A percentile compares a stretch with the other conserved stretches of the same genome.
phyloP scores from a whole-genome alignment of 2,329 filamentous ascomycete species.

The Phialemoniopsis sp. region DNA sequence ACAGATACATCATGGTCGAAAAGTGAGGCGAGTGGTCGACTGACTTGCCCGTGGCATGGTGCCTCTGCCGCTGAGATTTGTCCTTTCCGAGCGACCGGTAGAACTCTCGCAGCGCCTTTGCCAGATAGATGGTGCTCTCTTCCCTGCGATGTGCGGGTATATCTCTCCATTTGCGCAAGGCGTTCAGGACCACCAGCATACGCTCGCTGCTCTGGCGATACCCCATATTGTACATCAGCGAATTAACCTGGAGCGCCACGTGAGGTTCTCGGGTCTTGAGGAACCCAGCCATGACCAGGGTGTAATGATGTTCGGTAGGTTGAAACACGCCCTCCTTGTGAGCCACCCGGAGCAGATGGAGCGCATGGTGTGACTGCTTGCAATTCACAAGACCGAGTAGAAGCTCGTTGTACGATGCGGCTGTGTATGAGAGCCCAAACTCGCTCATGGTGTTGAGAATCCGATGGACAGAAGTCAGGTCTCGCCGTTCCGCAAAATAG shows the following conservation, averaged over 20 bases:
- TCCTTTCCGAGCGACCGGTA: constrained; percentile 34
- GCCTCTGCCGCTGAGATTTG: constrained; percentile 19
- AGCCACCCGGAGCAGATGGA: constrained; percentile 40
- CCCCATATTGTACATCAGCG: constrained; percentile 36
- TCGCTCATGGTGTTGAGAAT: constrained; percentile 45
- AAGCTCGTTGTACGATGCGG: constrained; percentile 44
- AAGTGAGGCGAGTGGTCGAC: constrained; percentile 18
- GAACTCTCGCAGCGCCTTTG: constrained; percentile 27
- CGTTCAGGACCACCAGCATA: constrained; percentile 36
- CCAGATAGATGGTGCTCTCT: constrained; percentile 16
- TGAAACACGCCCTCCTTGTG: constrained; percentile 38
- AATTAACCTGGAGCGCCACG: constrained; percentile 35
- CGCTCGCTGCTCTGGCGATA: constrained; percentile 37
- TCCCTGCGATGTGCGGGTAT: constrained; percentile 14
- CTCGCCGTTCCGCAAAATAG: constrained; percentile 61
- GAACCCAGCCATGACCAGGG: constrained; percentile 48
- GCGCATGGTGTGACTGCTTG: constrained; percentile 44
- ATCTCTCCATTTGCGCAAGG: constrained; percentile 28
- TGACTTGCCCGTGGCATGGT: too few species aligned
- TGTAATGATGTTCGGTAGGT: constrained; percentile 43
- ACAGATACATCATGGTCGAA: constrained; percentile 33
- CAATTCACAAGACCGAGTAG: constrained; percentile 44
- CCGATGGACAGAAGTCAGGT: constrained; percentile 42
- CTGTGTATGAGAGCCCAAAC: constrained; percentile 40
- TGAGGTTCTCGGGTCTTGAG: constrained; percentile 37